A percentile compares a stretch with the other conserved stretches of the same genome.
These are phyloP conservation scores for sorghum (Sorghum bicolor) DNA, from an alignment of 176 grass and related monocot genomes.

Conservation along the genomic window Sorghum_bicolor_NCBIv3 NC_012877.2:1294001-1294500, in stretches of 20 bases:
- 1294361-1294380: background rate
- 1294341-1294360: background rate
- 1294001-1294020: too few species aligned
- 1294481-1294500: conserved; percentile 87
- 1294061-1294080: background rate
- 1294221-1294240: too few species aligned
- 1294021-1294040: background rate
- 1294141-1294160: too few species aligned
- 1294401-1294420: conserved; percentile 49
- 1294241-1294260: background rate
- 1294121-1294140: too few species aligned
- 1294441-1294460: conserved; percentile 81
- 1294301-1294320: conserved; percentile 99
- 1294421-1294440: conserved; percentile 95
- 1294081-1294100: background rate
- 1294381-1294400: background rate
- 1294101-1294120: too few species aligned
- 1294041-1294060: too few species aligned
- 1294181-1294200: background rate
- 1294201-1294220: too few species aligned
- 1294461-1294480: conserved; percentile 75
- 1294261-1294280: conserved; percentile 63
- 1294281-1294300: conserved; percentile 77
- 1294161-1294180: background rate
- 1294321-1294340: conserved; percentile 89